Conservation (phyloP, 805 yeast species). For the Kuraishia floccosa region DNA sequence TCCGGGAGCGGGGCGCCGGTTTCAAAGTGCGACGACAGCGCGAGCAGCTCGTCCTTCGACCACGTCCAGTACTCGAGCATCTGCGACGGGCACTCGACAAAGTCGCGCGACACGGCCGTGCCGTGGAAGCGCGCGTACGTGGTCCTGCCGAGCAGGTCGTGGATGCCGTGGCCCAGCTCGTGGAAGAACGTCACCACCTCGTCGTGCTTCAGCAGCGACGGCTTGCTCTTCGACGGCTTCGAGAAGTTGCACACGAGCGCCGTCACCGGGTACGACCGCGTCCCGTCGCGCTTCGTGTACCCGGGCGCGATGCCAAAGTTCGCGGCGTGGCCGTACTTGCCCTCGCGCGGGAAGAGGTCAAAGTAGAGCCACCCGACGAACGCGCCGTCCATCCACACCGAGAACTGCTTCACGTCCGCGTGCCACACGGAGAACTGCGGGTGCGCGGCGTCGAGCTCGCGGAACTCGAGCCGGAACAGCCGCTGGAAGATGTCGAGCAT, state of each 20-base stretch:
- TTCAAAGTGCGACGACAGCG: constrained; percentile 53
- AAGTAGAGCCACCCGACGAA: constrained; percentile 74
- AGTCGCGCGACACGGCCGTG: constrained; percentile 70
- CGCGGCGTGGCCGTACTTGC: constrained; percentile 86
- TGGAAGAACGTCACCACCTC: constrained; percentile 83
- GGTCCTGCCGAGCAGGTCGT: constrained; percentile 60
- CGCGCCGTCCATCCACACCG: constrained; percentile 48
- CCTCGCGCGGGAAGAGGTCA: constrained; percentile 78
- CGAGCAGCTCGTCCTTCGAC: constrained; percentile 48
- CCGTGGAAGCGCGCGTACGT: constrained; percentile 63
- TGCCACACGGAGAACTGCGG: constrained; percentile 58
- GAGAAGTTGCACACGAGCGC: constrained; percentile 81
- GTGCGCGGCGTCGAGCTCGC: constrained; percentile 28
- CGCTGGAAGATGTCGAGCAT: constrained; percentile 67
- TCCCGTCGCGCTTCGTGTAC: constrained; percentile 34
- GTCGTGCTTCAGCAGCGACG: constrained; percentile 63
- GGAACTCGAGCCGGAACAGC: constrained; percentile 59
- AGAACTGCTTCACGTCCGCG: constrained; percentile 61
- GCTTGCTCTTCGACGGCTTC: constrained; percentile 57
- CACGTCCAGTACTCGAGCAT: constrained; percentile 86
- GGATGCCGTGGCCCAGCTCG: constrained; percentile 86
- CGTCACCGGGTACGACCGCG: constrained; percentile 54
- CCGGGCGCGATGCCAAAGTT: constrained; percentile 62
- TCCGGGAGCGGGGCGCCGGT: constrained; percentile 48
- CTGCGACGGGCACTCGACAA: constrained; percentile 88